A percentile compares a stretch with the other conserved stretches of the same genome.
Evolutionary conservation across 2,329 filamentous ascomycete species (phyloP).

Genomic region (Arthrobotrys conoides): DNA sequence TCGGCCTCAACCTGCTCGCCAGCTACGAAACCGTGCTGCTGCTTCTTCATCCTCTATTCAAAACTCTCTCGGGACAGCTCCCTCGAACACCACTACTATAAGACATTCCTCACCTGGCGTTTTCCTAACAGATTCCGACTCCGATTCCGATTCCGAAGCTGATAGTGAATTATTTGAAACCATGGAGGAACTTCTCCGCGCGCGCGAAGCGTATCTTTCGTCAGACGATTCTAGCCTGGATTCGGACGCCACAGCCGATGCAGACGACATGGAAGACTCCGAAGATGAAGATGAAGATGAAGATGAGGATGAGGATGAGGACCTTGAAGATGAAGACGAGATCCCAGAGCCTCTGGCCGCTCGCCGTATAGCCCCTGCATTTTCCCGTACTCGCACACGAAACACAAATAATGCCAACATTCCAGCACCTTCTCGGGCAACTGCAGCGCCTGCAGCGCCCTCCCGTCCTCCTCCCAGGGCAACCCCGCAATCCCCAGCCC

Average conservation of each 20-base stretch:
- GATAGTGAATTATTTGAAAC: conserved; percentile 4
- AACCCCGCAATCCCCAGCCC: conserved; percentile 15
- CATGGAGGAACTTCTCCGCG: conserved; percentile 1
- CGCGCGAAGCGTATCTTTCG: background rate
- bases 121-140: conserved; percentile 11
- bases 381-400: conserved; percentile 3
- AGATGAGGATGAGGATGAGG: background rate
- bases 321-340: conserved; percentile 7
- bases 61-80: conserved; percentile 29
- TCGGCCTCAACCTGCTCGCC: background rate
- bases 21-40: conserved; percentile 7
- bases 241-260: background rate
- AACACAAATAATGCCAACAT: background rate
- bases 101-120: conserved; percentile 27
- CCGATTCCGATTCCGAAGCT: conserved; percentile 18
- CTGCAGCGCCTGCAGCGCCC: conserved; percentile 28
- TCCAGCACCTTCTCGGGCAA: conserved; percentile 33
- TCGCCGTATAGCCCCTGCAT: background rate
- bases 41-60: conserved; percentile 9
- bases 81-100: conserved; percentile 23
- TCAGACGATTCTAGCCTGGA: background rate
- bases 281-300: conserved; percentile 5
- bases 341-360: background rate
- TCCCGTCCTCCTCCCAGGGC: background rate
- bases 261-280: background rate